Evolutionary conservation across 306 rosid species (phyloP), one percentile per base, ranked within the genome.

Genomic region (Prunus mongolica): DNA sequence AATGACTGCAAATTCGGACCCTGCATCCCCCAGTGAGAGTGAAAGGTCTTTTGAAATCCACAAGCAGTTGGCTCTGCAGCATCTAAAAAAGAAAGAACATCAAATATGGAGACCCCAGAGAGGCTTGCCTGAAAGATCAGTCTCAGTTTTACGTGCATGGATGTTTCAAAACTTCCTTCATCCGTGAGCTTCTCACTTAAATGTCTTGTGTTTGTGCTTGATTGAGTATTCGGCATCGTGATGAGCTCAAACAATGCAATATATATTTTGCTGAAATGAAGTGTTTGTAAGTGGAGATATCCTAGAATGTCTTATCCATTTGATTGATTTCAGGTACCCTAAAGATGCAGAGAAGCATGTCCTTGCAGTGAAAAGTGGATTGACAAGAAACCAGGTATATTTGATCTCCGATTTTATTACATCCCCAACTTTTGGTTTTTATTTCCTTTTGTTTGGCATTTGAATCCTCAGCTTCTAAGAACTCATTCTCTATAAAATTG

Each of bases 111-210:
- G 97, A 65, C 98, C 98, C 5, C 98, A 94, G 77, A 89, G 98
- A 81, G 98, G 98, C 69, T 89, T 94, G 88, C 98, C 98, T 0
- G 98, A 94, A 76, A 89, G 88, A 86, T 94, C 98, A 13, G 97
- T 94, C 67, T 91, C 98, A 0, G 98, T 91, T 75, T 81, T 94
- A 30, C 81, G 97, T 3, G 88, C 89, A 10, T 95, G 97, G 99
- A 92, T 95, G 97, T 95, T 92, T 88, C 97, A 90, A 72, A 95
- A 95, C 83, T 95, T 95, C 80, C 97, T 95, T 76, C 97, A 92
- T 84, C 99, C 99, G 97, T 95, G 76, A 86, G 96, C 76, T 75
- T 63, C 73, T 74, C 15, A 8, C 22, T 66, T 10, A 2, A 19
- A 20, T 61, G 15, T 72, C 34, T 12, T 41, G 13, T 4, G 18